Conservation (phyloP, 108 stramenopile genomes). For the Stephanodiscus minutulus region DNA sequence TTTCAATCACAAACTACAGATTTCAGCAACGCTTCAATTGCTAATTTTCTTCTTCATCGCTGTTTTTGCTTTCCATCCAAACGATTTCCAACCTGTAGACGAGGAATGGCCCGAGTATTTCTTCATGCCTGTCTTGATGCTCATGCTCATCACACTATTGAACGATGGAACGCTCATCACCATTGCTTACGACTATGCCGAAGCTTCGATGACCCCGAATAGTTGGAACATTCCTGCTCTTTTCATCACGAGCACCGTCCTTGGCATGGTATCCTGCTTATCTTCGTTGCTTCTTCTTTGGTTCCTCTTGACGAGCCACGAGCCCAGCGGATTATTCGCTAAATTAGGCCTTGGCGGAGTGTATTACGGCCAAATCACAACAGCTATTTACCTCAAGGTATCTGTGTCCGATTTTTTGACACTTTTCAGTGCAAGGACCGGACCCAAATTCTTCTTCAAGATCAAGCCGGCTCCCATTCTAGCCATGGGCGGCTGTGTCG, state of each 20-base stretch:
- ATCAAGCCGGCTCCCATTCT: conserved; percentile 48
- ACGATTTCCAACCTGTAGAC: conserved; percentile 42
- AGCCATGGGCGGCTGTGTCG: conserved; percentile 27
- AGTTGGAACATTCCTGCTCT: conserved; percentile 60
- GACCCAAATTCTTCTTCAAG: conserved; percentile 44
- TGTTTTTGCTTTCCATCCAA: conserved; percentile 59
- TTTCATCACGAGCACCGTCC: conserved; percentile 48
- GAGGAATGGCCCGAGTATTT: conserved; percentile 56
- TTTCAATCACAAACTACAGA: conserved; percentile 39
- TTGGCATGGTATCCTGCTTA: conserved; percentile 52
- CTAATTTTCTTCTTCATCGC: conserved; percentile 85
- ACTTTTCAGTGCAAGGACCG: conserved; percentile 57
- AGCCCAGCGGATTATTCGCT: conserved; percentile 42
- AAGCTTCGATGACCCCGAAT: conserved; percentile 51
- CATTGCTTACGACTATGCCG: conserved; percentile 70
- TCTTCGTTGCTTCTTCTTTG: conserved; percentile 52
- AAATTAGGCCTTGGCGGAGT: conserved; percentile 49
- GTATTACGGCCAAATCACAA: conserved; percentile 55
- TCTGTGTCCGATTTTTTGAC: conserved; percentile 63
- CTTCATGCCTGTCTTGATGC: conserved; percentile 74
- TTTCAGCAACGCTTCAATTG: conserved; percentile 79
- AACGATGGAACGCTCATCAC: conserved; percentile 81
- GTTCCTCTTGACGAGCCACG: conserved; percentile 48
- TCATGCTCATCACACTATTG: conserved; percentile 77
- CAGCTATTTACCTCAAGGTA: conserved; percentile 59